A percentile compares a stretch with the other conserved stretches of the same genome.
These are phyloP conservation scores for Scenedesmus sp. DNA, from an alignment of 163 green algal species.

Conservation along the genomic window DNA sequence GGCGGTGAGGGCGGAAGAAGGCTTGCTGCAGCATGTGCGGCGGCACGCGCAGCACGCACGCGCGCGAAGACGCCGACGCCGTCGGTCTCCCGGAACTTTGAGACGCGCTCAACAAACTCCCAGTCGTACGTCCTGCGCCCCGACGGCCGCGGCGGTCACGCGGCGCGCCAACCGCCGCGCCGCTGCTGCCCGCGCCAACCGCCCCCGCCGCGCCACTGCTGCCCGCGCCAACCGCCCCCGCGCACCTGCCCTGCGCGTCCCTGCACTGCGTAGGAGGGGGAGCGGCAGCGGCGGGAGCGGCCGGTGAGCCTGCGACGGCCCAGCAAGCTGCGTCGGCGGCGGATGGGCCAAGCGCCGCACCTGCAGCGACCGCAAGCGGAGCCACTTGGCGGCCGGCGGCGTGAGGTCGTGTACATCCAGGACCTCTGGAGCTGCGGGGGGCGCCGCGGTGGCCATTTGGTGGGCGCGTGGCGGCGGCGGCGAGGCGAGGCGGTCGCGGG, in stretches of 20 bases:
- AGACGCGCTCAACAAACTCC: constrained; percentile 34
- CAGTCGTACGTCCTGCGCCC: constrained; percentile 31
- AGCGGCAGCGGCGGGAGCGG: neutral
- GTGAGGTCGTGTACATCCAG: neutral
- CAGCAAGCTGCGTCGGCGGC: neutral
- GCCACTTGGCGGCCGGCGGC: constrained; percentile 19
- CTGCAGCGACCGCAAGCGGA: constrained; percentile 24
- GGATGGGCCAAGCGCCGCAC: neutral
- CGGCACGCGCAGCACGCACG: neutral
- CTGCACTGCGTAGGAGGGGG: constrained; percentile 37
- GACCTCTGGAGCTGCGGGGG: constrained; percentile 3
- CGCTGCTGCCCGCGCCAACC: too few relatives aligned
- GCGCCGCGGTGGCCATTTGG: neutral
- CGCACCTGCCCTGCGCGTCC: constrained; percentile 31
- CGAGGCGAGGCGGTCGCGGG: neutral
- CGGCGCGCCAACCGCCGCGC: neutral
- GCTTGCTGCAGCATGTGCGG: too few relatives aligned
- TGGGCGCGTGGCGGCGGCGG: neutral
- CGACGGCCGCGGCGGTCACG: neutral
- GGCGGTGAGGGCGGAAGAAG: neutral
- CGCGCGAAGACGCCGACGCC: constrained; percentile 30
- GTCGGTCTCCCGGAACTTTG: constrained; percentile 42
- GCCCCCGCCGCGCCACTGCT: neutral
- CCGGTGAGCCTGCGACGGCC: neutral
- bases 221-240: neutral